These are phyloP conservation scores for Ogataea methanolica DNA, from an alignment of 805 yeast genomes.

Conservation along the genomic window DNA sequence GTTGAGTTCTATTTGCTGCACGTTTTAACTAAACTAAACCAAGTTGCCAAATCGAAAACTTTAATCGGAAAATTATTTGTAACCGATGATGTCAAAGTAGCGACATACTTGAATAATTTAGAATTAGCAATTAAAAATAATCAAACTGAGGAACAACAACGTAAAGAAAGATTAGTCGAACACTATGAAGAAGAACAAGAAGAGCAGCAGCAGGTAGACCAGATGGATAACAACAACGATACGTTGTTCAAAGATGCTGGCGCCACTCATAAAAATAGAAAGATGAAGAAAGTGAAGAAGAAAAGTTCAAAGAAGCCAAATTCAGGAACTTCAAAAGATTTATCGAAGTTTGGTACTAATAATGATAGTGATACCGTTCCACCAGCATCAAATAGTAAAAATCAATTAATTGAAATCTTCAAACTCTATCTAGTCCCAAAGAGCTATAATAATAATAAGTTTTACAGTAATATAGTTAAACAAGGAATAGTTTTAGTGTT, in stretches of 20 bases:
- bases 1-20: conserved; percentile 24
- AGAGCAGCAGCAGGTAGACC: conserved; percentile 1
- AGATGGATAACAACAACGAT: background rate
- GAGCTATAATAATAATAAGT: background rate
- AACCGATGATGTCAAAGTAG: conserved; percentile 11
- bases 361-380: too few relatives aligned
- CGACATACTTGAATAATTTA: conserved; percentile 10
- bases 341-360: too few relatives aligned
- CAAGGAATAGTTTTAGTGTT: conserved; percentile 14
- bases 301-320: background rate
- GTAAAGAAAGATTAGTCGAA: background rate
- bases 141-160: conserved; percentile 2
- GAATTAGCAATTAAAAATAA: conserved; percentile 4
- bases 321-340: background rate
- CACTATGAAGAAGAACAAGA: conserved; percentile 1
- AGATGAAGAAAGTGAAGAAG: conserved; percentile 2
- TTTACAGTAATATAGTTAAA: conserved; percentile 6
- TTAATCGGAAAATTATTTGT: conserved; percentile 17
- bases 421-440: background rate
- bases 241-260: background rate
- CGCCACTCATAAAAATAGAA: background rate
- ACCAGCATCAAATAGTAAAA: background rate
- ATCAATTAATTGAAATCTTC: conserved; percentile 3
- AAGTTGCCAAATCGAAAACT: conserved; percentile 12
- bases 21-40: conserved; percentile 18